phyloP scores from a whole-genome alignment of 257 asterid genomes.

The Striga asiatica region DNA sequence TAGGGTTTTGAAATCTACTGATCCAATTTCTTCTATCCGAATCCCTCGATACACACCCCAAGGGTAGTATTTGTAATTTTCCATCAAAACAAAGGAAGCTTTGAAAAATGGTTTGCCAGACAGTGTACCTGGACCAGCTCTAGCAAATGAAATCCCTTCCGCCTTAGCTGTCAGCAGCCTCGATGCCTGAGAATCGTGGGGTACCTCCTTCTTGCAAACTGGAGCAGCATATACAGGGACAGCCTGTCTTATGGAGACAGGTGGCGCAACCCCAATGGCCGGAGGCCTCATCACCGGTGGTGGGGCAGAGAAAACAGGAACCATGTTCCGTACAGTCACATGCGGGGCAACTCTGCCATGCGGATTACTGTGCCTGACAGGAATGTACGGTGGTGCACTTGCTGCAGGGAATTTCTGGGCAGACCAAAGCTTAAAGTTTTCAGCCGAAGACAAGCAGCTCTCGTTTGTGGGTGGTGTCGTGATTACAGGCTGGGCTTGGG shows the following conservation, averaged over 20 bases:
- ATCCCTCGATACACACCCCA: background rate
- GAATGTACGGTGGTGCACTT: constrained; percentile 83
- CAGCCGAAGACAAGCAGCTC: constrained; percentile 25
- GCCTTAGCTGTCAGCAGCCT: constrained; percentile 26
- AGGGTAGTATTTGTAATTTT: background rate
- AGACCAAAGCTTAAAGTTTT: constrained; percentile 23
- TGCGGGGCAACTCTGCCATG: constrained; percentile 71
- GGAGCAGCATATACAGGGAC: constrained; percentile 50
- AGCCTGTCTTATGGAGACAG: constrained; percentile 53
- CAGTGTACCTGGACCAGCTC: constrained; percentile 17
- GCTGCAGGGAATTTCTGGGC: constrained; percentile 67
- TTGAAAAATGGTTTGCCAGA: constrained; percentile 20
- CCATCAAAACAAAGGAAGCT: constrained; percentile 21
- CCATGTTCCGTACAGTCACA: constrained; percentile 63
- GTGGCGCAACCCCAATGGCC: constrained; percentile 43
- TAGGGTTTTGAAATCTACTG: no score
- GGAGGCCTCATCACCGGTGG: constrained; percentile 51
- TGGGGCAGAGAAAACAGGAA: constrained; percentile 89
- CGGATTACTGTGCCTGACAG: constrained; percentile 53
- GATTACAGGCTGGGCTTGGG: constrained; percentile 35
- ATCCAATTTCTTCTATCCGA: background rate
- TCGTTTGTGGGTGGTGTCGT: constrained; percentile 29
- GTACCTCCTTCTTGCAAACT: constrained; percentile 38
- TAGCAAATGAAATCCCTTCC: constrained; percentile 24
- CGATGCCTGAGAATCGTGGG: constrained; percentile 30